Evolutionary conservation across 345 rosid genomes (phyloP), one percentile per base, ranked within the genome.

Genomic region (Dipteronia dyeriana): DNA sequence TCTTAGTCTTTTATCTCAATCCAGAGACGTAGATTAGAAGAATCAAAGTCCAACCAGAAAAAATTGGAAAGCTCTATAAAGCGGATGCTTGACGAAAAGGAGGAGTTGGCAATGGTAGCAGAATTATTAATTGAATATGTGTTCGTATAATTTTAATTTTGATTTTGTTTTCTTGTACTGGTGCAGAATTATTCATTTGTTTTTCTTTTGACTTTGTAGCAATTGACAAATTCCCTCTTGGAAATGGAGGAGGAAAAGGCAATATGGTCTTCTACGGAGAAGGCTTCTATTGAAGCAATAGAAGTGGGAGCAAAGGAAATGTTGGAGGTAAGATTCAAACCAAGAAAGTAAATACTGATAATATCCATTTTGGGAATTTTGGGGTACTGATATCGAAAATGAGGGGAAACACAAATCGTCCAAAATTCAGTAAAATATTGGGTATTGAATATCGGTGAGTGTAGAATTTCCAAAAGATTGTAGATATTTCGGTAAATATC

Each of bases 171-270:
- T 63, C 8, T 10, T 68, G 67, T 63, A 59, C 22, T 63, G 25
- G 62, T 65, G 62, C 41, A 38, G 56, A 31, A 9, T 64, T 81
- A 25, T 47, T 71, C 49, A 76, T 71, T 34, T 22, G 31, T 67
- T n/a, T 2, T 71, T n/a, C n/a, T 23, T 76, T 75, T 66, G 67
- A 78, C 71, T 80, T 76, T 85, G 82, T 84, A 95, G 99, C 98
- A 93, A 86, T 88, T 95, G 64, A 87, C 87, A 19, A 81, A 91
- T 80, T 85, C 98, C 20, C 93, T 95, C 70, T 82, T 93, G 86
- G 94, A 91, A 82, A 91, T 93, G 85, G 99, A 95, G 82, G 98
- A 95, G 83, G 97, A 91, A 82, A 95, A 85, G 86, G 93, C 94
- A 57, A 88, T 93, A 82, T 90, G 93, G 93, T 80, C 73, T 80